phyloP scores from a whole-genome alignment of 106 monocot genomes.

The Allium sativum region DNA sequence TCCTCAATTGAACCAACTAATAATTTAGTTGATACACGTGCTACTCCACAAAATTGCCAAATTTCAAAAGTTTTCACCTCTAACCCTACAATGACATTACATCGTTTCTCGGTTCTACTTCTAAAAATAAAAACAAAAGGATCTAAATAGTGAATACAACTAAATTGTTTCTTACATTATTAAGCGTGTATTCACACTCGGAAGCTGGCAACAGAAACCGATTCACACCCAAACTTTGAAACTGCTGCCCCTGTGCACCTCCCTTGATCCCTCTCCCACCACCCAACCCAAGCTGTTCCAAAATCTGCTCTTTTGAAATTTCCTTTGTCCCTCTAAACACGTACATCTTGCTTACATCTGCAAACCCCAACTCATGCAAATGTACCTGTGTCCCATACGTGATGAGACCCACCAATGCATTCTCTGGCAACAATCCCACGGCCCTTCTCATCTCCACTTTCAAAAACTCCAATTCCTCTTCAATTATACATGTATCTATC shows the following conservation, averaged over 20 bases:
- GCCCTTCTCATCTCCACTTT: slow-evolving; percentile 85
- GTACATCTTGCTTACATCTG: slow-evolving; percentile 75
- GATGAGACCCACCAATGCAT: slow-evolving; percentile 80
- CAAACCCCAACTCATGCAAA: slow-evolving; percentile 81
- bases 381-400: slow-evolving; percentile 95
- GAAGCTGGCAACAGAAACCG: slow-evolving; percentile 82
- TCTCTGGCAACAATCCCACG: slow-evolving; percentile 74
- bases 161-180: slow-evolving; percentile 32
- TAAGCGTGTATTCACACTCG: slow-evolving; percentile 88
- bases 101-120: not conserved
- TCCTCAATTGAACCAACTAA: no score
- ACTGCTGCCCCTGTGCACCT: slow-evolving; percentile 13
- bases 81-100: no score
- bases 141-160: not conserved
- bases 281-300: slow-evolving; percentile 84
- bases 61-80: no score
- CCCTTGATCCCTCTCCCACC: slow-evolving; percentile 13
- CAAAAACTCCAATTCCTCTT: slow-evolving; percentile 81
- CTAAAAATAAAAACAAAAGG: not conserved
- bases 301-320: slow-evolving; percentile 67
- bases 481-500: slow-evolving; percentile 86
- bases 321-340: slow-evolving; percentile 90
- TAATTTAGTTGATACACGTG: no score
- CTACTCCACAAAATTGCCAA: no score
- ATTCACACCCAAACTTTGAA: slow-evolving; percentile 25